Evolutionary conservation across 1,284 basidiomycete species (phyloP).

Genomic region (Malassezia sp.): DNA sequence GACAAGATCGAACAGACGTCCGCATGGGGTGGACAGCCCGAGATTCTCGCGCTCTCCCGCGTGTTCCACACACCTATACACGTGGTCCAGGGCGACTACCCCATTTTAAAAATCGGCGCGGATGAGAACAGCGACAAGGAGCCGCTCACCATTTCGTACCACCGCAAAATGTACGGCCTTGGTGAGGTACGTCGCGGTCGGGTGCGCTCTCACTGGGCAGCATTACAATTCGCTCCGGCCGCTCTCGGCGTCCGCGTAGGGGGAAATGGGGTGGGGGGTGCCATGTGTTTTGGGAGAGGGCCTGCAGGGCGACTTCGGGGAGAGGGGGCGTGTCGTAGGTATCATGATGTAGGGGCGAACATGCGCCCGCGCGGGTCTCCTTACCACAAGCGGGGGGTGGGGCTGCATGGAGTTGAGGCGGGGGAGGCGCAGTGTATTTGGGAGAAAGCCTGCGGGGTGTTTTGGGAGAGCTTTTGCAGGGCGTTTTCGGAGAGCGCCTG

Average conservation of each 20-base stretch:
- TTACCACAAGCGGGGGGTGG: no score
- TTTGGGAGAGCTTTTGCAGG: no score
- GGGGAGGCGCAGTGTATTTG: no score
- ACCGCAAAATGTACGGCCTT: slow-evolving; percentile 41
- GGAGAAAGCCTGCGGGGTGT: no score
- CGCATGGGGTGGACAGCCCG: slow-evolving; percentile 93
- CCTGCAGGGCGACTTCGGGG: no score
- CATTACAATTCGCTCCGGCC: slow-evolving; percentile 42
- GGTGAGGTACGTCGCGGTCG: slow-evolving; percentile 33
- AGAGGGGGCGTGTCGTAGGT: no score
- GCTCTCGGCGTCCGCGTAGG: not conserved
- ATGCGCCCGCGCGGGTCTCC: no score
- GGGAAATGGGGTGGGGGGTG: no score
- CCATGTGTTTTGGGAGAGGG: no score
- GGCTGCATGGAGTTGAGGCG: no score
- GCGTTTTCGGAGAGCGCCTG: no score
- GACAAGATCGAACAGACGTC: slow-evolving; percentile 66
- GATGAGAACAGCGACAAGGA: slow-evolving; percentile 50
- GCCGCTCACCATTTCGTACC: slow-evolving; percentile 32
- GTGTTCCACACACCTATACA: slow-evolving; percentile 79
- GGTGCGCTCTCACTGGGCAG: slow-evolving; percentile 7
- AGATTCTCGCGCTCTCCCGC: slow-evolving; percentile 76
- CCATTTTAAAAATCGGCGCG: slow-evolving; percentile 61
- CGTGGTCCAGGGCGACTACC: slow-evolving; percentile 72
- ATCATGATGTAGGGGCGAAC: no score